phyloP scores from a whole-genome alignment of 768 basidiomycete species.

The Obba rivulosa region DNA sequence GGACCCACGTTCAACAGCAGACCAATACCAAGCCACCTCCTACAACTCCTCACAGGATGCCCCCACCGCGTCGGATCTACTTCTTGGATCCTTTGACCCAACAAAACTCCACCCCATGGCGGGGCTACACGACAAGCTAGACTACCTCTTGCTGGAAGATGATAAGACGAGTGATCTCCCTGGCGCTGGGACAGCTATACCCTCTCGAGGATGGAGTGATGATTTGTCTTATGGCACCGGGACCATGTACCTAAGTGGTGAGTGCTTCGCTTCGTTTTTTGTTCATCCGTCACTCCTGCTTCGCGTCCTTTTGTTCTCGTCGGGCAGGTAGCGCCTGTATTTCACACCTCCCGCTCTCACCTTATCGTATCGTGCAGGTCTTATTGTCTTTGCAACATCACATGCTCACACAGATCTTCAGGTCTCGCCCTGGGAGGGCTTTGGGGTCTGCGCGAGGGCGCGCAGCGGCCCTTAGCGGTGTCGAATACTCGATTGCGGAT shows the following conservation, averaged over 20 bases:
- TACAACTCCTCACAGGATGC: conserved; percentile 11
- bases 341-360: conserved; percentile 35
- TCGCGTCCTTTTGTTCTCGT: conserved; percentile 5
- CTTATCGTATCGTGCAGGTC: conserved; percentile 57
- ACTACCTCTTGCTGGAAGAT: conserved; percentile 94
- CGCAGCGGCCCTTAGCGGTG: conserved; percentile 79
- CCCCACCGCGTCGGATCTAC: conserved; percentile 82
- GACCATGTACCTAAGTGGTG: conserved; percentile 96
- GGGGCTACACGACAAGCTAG: conserved; percentile 85
- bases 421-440: conserved; percentile 92
- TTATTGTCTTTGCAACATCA: conserved; percentile 81
- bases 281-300: conserved; percentile 19
- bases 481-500: conserved; percentile 85
- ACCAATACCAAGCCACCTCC: background rate
- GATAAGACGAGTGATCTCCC: conserved; percentile 90
- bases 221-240: conserved; percentile 99
- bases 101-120: conserved; percentile 92
- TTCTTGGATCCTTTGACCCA: conserved; percentile 85
- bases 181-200: conserved; percentile 86
- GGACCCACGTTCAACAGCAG: too few relatives aligned
- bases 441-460: conserved; percentile 96
- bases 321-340: background rate
- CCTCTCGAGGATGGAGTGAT: conserved; percentile 97
- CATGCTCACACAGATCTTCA: conserved; percentile 65
- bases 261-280: conserved; percentile 55